phyloP scores from a whole-genome alignment of 495 filamentous ascomycete genomes.

The Schizothecium vesticola region DNA sequence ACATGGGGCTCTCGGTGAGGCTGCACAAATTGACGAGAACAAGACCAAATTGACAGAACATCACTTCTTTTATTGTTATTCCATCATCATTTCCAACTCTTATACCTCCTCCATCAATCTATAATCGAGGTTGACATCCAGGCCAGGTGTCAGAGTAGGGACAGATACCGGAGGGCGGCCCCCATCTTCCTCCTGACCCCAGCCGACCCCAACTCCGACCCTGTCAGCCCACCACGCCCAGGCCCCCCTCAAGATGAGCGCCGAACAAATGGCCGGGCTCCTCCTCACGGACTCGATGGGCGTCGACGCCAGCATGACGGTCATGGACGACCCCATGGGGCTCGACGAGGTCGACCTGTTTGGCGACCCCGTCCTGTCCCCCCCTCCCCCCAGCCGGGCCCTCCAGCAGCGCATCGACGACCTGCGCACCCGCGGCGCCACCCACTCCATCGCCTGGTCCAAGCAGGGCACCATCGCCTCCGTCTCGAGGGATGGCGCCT shows the following conservation, averaged over 20 bases:
- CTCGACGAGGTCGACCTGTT: conserved; percentile 73
- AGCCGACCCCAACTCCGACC: too few relatives aligned
- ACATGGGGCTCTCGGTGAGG: too few relatives aligned
- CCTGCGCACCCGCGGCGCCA: conserved; percentile 70
- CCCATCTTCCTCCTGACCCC: neutral
- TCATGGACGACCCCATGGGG: conserved; percentile 46
- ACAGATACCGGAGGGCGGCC: neutral
- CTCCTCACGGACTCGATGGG: conserved; percentile 36
- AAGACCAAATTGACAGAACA: neutral
- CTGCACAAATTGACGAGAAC: too few relatives aligned
- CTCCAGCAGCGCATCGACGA: conserved; percentile 73
- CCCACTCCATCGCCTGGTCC: conserved; percentile 88
- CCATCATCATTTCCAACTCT: neutral
- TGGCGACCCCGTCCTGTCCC: conserved; percentile 53
- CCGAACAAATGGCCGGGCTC: conserved; percentile 16
- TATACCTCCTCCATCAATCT: neutral
- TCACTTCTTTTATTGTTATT: neutral
- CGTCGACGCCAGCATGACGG: conserved; percentile 72
- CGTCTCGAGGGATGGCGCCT: conserved; percentile 63
- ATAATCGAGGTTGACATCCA: neutral
- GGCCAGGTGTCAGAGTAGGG: neutral
- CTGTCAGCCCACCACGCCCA: neutral
- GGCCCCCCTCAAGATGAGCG: conserved; percentile 4
- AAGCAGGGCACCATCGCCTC: conserved; percentile 81
- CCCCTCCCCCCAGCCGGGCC: conserved; percentile 54